Evolutionary conservation across 129 eudicot genomes (phyloP).

Genomic region (Escallonia rubra): DNA sequence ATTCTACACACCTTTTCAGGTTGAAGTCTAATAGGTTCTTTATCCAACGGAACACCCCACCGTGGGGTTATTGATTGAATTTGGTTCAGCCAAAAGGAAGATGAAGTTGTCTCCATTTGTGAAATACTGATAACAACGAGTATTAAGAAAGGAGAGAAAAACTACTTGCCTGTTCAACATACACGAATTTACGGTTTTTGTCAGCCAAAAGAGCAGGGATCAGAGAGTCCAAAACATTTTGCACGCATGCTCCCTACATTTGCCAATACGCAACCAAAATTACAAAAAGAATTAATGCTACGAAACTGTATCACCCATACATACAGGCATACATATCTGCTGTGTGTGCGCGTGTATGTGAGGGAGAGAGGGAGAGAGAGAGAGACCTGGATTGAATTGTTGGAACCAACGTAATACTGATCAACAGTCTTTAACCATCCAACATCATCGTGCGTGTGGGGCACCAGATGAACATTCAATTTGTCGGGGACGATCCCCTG

Average conservation of each 20-base stretch:
- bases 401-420: constrained; percentile 56
- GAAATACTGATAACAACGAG: no score
- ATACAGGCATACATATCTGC: no score
- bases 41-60: no score
- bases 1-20: no score
- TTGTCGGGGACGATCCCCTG: constrained; percentile 29
- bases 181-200: constrained; percentile 20
- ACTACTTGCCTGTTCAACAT: constrained; percentile 14
- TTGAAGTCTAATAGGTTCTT: no score
- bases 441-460: constrained; percentile 57
- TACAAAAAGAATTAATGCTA: no score
- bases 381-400: constrained; percentile 44
- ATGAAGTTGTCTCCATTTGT: no score
- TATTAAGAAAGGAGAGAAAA: background rate
- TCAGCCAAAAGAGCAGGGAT: constrained; percentile 54
- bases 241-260: constrained; percentile 21
- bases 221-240: constrained; percentile 39
- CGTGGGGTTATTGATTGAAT: no score
- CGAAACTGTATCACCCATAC: no score
- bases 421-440: constrained; percentile 65
- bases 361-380: background rate
- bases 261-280: no score
- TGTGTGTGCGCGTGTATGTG: no score
- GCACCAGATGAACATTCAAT: constrained; percentile 49
- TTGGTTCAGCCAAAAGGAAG: no score